phyloP scores from a whole-genome alignment of 768 basidiomycete genomes.

The Rhodosporidiobolus sp. region DNA sequence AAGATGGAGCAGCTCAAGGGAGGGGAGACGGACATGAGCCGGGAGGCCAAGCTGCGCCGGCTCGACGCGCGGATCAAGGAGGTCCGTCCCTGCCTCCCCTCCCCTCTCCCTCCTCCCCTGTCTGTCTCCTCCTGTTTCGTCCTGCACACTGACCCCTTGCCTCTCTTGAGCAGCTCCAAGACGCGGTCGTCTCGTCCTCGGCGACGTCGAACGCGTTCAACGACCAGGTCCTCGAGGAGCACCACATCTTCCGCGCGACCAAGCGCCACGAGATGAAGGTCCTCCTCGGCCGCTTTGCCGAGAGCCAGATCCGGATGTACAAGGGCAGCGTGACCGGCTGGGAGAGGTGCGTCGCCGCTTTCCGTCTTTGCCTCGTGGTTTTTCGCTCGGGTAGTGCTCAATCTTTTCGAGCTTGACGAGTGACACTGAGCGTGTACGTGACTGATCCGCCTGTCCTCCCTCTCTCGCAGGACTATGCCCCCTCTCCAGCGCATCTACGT shows the following conservation, averaged over 20 bases:
- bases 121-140: background rate
- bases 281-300: slow-evolving; percentile 79
- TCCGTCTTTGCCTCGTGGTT: background rate
- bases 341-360: slow-evolving; percentile 19
- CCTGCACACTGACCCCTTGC: background rate
- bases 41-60: slow-evolving; percentile 90
- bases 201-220: slow-evolving; percentile 96
- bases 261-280: slow-evolving; percentile 98
- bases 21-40: slow-evolving; percentile 84
- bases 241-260: slow-evolving; percentile 78
- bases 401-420: no score
- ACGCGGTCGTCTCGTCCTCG: slow-evolving; percentile 89
- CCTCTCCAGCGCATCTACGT: slow-evolving; percentile 30
- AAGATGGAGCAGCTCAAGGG: slow-evolving; percentile 87
- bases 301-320: slow-evolving; percentile 94
- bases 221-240: slow-evolving; percentile 87
- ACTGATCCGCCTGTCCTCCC: no score
- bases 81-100: slow-evolving; percentile 54
- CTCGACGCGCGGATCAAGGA: slow-evolving; percentile 93
- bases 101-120: background rate
- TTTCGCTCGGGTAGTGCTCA: no score
- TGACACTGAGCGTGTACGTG: no score
- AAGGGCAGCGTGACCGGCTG: slow-evolving; percentile 27
- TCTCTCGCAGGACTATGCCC: slow-evolving; percentile 16
- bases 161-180: slow-evolving; percentile 92